Evolutionary conservation across 2,329 filamentous ascomycete species (phyloP), one percentile per base, ranked within the genome.

Genomic region (Nannizzia gypsea): DNA sequence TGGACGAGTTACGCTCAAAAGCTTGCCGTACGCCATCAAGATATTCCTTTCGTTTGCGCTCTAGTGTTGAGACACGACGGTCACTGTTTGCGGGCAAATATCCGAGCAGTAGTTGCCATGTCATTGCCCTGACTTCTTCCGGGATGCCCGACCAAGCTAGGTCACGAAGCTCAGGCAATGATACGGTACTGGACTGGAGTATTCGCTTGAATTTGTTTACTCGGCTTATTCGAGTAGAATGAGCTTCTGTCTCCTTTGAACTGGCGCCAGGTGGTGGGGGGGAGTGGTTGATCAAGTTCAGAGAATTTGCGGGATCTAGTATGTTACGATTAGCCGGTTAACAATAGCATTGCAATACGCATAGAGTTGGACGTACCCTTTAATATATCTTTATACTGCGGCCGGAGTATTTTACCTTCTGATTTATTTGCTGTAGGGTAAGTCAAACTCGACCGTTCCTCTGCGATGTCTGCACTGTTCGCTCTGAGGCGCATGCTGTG

Each of bases 171-270:
- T 97, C 92, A 17, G 87, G 78, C 1, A 97, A 76, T 1, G 90
- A 86, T 67, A 99, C 93, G 0, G 89, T 90, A 44, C 89, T 96
- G 22, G 92, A 84, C 75, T 99, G 93, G 5, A 99, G 79, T 58
- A 99, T 89, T 67, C 87, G 88, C 74, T 99, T 99, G 77, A 99
- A 99, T 71, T 97, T 97, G 76, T 99, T 96, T 71, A 99, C 99
- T 63, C 93, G 86, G 5, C 89, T 88, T 67, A 96, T 93, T 62
- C 90, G 85, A 50, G 91, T 88, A 60, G 88, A 91, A 70, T 95
- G 86, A 11, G 86, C 87, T 69, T 97, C 92, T 17, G 86, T 79
- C 70, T 96, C 90, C 71, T 95, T 97, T 1, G 86, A 81, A 0
- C 85, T 82, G 1, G 91, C 89, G 69, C 87, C 86, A 26, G 81